These are phyloP conservation scores for Epichloe gansuensis DNA, from an alignment of 2,329 filamentous ascomycete genomes.

Conservation along the genomic window DNA sequence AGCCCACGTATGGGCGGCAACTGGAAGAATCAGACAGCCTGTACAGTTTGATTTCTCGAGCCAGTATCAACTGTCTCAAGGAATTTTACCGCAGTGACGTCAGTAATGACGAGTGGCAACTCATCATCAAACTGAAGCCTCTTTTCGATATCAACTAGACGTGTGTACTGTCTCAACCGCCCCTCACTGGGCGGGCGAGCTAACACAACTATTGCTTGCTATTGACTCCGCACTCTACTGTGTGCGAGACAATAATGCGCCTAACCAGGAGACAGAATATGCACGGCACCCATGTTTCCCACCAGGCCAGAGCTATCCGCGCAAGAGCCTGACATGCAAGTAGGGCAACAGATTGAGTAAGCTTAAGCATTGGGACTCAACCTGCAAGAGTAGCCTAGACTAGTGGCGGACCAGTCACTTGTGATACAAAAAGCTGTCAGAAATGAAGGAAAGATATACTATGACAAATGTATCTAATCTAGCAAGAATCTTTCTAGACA, in stretches of 20 bases:
- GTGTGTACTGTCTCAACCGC: conserved; percentile 9
- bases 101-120: conserved; percentile 80
- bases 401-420: neutral
- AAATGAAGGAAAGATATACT: neutral
- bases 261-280: too few relatives aligned
- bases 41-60: conserved; percentile 77
- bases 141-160: conserved; percentile 70
- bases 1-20: conserved; percentile 89
- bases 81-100: conserved; percentile 87
- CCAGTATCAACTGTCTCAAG: conserved; percentile 89
- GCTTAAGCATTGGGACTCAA: neutral
- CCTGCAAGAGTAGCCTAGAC: neutral
- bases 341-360: neutral
- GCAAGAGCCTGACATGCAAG: neutral
- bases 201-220: too few relatives aligned
- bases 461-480: neutral
- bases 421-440: neutral
- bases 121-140: conserved; percentile 92
- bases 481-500: neutral
- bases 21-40: conserved; percentile 82
- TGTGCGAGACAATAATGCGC: neutral
- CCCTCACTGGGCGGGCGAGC: neutral
- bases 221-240: neutral
- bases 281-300: too few relatives aligned
- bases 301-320: too few relatives aligned